Base-by-base conservation (phyloP, 306 rosid genomes). In the Neltuma alba region DNA sequence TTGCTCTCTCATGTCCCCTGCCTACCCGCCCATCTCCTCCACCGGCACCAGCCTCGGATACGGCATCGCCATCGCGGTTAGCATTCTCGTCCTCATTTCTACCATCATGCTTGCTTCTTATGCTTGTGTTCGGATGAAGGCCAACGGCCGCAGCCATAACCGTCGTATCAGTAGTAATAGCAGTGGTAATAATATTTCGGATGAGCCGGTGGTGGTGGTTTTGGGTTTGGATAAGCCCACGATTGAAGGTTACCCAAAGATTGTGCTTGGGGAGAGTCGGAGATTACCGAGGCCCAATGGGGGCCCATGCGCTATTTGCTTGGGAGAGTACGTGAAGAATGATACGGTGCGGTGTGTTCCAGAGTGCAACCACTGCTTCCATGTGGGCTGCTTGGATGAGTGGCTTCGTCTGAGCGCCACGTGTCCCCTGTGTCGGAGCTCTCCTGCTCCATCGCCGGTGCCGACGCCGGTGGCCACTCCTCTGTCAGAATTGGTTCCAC, bases 101-200 rank as follows among this genome's bases (percentile, higher is more conserved):
- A 83, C 91, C 73, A 87, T 90, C 86, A 90, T 88, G 94, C 89
- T 90, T 20, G 86, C 87, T 36, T 90, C 92, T 47, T 90, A 90
- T 75, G 82, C 82, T 5, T 90, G 92, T 33, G 83, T 88, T 74
- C 86, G 87, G 9, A 85, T 85, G 52, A 88, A 90, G 45, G 75
- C 90, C 44, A 65, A 58, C 25, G 64, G 69, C 16, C 70, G 69
- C 7, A 37, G 80, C 52, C 21, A 34, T 10, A 21, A 23, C 71
- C 71, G 72, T 31, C 50, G 72, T 4, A 8, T 1, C 7, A 7
- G 14, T 23, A 55, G 7, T 9, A 23, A 18, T 44, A 38, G 8
- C 9, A 21, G 18, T 7, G 25, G 15, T 5, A 23, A 1, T 0
- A 18, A 9, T n/a, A 33, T 3, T 6, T 71, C 74, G 0, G 23